Evolutionary conservation across 805 yeast genomes (phyloP).

Genomic region (Kodamaea jinghongensis): DNA sequence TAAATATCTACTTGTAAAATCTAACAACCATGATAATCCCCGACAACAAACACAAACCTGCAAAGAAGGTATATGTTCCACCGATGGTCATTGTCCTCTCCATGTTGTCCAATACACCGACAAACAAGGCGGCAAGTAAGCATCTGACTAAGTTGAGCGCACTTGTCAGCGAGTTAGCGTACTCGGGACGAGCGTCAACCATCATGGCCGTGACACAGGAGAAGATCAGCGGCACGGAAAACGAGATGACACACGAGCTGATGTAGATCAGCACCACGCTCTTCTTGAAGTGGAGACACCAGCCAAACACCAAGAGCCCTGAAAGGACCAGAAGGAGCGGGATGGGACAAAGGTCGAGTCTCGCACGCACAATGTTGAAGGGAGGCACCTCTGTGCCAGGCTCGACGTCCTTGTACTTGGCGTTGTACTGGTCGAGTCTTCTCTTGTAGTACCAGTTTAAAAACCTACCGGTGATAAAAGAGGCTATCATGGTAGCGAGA

Average conservation of each 20-base stretch:
- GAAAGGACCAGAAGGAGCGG: not conserved
- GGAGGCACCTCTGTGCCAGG: not conserved
- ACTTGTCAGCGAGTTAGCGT: conserved; percentile 71
- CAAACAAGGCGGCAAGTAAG: conserved; percentile 61
- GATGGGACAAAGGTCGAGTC: conserved; percentile 17
- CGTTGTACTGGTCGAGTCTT: conserved; percentile 14
- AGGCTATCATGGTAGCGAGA: conserved; percentile 57
- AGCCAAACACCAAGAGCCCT: conserved; percentile 59
- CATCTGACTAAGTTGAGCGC: conserved; percentile 77
- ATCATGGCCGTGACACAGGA: conserved; percentile 60
- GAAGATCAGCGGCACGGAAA: conserved; percentile 53
- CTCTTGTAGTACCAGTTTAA: conserved; percentile 51
- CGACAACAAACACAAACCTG: conserved; percentile 38
- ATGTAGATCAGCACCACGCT: conserved; percentile 56
- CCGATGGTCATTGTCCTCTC: conserved; percentile 55
- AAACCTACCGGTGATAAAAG: conserved; percentile 54
- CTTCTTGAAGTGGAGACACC: conserved; percentile 57
- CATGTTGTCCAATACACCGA: conserved; percentile 67
- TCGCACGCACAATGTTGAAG: conserved; percentile 5
- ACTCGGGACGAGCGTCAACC: conserved; percentile 69
- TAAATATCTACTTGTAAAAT: not conserved
- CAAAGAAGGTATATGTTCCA: conserved; percentile 73
- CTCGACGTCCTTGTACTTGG: not conserved
- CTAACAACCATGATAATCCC: conserved; percentile 1
- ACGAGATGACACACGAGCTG: conserved; percentile 53